Conservation (phyloP, 2,329 filamentous ascomycete genomes). For the Botrytis galanthina region DNA sequence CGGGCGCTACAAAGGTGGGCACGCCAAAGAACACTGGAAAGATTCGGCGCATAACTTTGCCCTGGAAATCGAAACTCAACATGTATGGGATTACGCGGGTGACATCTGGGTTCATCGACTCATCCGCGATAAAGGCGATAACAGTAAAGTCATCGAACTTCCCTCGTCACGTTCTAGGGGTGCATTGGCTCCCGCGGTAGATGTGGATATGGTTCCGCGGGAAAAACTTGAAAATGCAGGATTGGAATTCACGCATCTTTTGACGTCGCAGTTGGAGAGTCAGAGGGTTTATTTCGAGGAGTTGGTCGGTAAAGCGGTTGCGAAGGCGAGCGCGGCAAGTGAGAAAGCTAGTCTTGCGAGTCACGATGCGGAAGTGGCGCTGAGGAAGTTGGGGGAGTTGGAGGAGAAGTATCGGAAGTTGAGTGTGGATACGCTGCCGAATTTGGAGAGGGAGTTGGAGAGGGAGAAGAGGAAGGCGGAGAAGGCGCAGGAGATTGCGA, state of each 20-base stretch:
- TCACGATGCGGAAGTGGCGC: conserved; percentile 48
- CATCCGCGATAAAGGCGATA: conserved; percentile 86
- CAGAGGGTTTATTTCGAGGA: conserved; percentile 95
- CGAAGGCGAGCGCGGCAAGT: conserved; percentile 78
- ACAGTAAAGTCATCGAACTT: conserved; percentile 85
- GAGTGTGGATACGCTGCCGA: conserved; percentile 55
- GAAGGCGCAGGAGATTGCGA: conserved; percentile 73
- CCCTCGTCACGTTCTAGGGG: conserved; percentile 46
- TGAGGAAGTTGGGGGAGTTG: conserved; percentile 52
- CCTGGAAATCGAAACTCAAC: conserved; percentile 87
- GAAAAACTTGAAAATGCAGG: conserved; percentile 74
- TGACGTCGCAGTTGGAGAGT: conserved; percentile 88
- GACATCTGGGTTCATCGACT: conserved; percentile 95
- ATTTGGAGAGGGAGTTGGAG: conserved; percentile 69
- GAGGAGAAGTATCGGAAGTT: conserved; percentile 51
- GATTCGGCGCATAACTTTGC: conserved; percentile 86
- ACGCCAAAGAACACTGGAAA: conserved; percentile 92
- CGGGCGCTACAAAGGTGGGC: conserved; percentile 88
- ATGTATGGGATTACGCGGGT: conserved; percentile 96
- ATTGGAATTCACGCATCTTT: conserved; percentile 89
- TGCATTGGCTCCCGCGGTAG: conserved; percentile 28
- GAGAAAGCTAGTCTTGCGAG: conserved; percentile 63
- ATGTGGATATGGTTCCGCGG: conserved; percentile 68
- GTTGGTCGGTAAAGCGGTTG: conserved; percentile 80
- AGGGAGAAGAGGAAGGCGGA: conserved; percentile 66